Percentiles rank a stretch among this genome's conserved stretches.
phyloP scores from a whole-genome alignment of 768 basidiomycete species.

The Holtermannia corniformis region DNA sequence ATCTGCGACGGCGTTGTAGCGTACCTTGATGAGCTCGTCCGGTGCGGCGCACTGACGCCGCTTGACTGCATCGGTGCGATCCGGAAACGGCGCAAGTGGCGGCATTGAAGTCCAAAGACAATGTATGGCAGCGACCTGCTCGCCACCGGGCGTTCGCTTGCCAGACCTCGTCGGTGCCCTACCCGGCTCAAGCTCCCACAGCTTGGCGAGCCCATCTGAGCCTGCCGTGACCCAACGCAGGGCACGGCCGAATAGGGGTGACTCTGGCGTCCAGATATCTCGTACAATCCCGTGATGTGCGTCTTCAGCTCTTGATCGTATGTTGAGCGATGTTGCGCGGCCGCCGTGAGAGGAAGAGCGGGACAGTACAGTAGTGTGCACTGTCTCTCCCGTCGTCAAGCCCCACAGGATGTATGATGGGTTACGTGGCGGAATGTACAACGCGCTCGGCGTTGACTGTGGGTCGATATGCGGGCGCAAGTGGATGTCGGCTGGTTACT shows the following conservation, averaged over 20 bases:
- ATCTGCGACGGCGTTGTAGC: constrained; percentile 17
- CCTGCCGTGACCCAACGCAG: constrained; percentile 26
- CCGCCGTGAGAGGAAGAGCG: constrained; percentile 21
- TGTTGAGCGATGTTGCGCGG: constrained; percentile 23
- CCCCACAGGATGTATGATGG: constrained; percentile 31
- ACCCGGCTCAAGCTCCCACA: constrained; percentile 20
- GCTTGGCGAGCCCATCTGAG: constrained; percentile 30
- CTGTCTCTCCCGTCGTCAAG: constrained; percentile 17
- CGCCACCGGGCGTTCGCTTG: constrained; percentile 5
- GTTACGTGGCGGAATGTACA: constrained; percentile 14
- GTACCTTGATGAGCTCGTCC: constrained; percentile 21
- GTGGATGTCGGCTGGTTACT: constrained; percentile 24
- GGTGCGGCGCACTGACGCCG: constrained; percentile 11
- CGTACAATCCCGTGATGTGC: constrained; percentile 21
- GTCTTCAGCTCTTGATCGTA: constrained; percentile 8
- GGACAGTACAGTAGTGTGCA: constrained; percentile 27
- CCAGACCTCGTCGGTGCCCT: constrained; percentile 5
- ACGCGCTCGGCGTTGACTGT: constrained; percentile 9
- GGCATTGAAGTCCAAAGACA: constrained; percentile 19
- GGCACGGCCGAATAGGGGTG: background rate
- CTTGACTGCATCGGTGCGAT: constrained; percentile 23
- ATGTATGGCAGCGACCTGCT: constrained; percentile 7
- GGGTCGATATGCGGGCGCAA: constrained; percentile 25
- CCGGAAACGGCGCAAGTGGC: constrained; percentile 2
- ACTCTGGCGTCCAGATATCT: constrained; percentile 23